Evolutionary conservation across 371 early-diverging fungal genomes (phyloP), one percentile per base, ranked within the genome.

Genomic region (Fennellomyces sp.): DNA sequence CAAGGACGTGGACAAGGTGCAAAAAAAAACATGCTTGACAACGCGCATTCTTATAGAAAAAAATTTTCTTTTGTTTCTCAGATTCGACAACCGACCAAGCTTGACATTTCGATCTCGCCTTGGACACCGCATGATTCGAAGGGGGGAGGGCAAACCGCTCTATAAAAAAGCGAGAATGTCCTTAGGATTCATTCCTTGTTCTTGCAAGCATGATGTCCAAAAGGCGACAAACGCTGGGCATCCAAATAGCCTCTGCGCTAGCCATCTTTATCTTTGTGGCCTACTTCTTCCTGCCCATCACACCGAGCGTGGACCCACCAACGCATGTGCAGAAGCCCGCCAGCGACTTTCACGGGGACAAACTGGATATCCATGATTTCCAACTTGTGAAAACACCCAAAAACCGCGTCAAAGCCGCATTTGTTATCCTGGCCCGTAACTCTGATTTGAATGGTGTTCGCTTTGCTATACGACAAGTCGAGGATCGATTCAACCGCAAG

Each of bases 401-500:
- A 17, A 45, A 57, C 21, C 60, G 61, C 31, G 63, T 71, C 52
- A 68, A 78, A 48, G 93, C 91, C 0, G 86, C 82, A 1, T 87
- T 92, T 72, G 82, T 88, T 4, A 75, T 86, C 42, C 48, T 88
- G 6, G 83, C 80, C 1, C 75, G 96, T 26, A 94, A 98, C 65
- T 61, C 68, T 2, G 97, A 98, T 47, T 64, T 93, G 39, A 54
- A 79, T 21, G 89, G 83, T 17, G 83, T 96, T 50, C 69, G 73
- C 23, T 57, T 55, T 7, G 80, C 94, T 0, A 80, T 98, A 60
- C 80, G 76, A 26, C 83, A 88, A 67, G 76, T 95, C 25, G 95
- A 96, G 69, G 88, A 90, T 54, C 72, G 88, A 36, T 95, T 96
- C 75, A 97, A 97, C 66, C 74, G 72, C 47, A 74, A 82, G 23